These are phyloP conservation scores for Trifolium dubium DNA, from an alignment of 306 rosid species.

Conservation along the genomic window DNA sequence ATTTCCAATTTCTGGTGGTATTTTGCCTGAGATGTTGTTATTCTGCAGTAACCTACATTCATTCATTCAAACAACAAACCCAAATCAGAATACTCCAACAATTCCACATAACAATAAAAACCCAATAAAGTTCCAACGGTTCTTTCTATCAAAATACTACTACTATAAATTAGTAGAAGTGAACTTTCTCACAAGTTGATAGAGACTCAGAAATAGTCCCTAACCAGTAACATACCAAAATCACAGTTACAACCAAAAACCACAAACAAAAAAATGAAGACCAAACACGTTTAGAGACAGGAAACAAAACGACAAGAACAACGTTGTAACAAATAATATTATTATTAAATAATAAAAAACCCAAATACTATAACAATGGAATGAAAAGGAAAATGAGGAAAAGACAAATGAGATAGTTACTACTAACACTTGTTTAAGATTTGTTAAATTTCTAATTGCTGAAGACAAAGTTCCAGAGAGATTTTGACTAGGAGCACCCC, in stretches of 20 bases:
- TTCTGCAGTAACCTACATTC: constrained; percentile 77
- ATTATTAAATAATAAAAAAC: neutral
- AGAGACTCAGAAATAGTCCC: constrained; percentile 30
- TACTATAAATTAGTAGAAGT: too few species aligned
- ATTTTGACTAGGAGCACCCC: constrained; percentile 96
- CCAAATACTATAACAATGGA: too few species aligned
- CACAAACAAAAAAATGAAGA: neutral
- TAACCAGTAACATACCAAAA: constrained; percentile 3
- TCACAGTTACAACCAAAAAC: constrained; percentile 23
- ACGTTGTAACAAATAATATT: neutral
- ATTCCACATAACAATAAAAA: neutral
- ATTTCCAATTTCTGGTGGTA: constrained; percentile 74
- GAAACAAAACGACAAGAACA: constrained; percentile 8
- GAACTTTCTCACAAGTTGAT: constrained; percentile 14
- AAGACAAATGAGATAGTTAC: constrained; percentile 29
- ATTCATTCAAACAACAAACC: neutral
- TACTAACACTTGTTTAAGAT: constrained; percentile 91
- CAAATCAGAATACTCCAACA: constrained; percentile 16
- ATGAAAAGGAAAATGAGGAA: neutral
- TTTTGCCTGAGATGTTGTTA: constrained; percentile 81
- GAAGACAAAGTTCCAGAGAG: constrained; percentile 83
- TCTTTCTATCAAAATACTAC: too few species aligned
- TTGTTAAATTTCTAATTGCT: constrained; percentile 76
- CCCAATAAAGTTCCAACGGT: neutral
- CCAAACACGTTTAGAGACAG: neutral